phyloP scores from a whole-genome alignment of 1,284 basidiomycete genomes.

The Phylloboletellus chloephorus region DNA sequence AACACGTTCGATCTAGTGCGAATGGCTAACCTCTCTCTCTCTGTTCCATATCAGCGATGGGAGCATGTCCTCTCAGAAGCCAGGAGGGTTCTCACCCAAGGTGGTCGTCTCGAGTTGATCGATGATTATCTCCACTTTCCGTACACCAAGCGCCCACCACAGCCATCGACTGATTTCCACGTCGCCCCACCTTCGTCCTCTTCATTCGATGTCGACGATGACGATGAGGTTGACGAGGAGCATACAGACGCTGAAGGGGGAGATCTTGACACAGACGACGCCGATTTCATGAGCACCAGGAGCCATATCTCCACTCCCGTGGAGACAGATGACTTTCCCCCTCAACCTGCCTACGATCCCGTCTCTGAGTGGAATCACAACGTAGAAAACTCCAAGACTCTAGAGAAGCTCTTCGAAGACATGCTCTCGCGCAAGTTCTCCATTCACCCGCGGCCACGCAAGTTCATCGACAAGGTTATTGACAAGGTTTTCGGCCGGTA shows the following conservation, averaged over 20 bases:
- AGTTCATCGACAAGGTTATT: conserved; percentile 41
- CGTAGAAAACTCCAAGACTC: conserved; percentile 34
- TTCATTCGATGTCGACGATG: conserved; percentile 14
- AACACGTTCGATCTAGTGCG: conserved; percentile 64
- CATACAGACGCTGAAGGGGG: conserved; percentile 4
- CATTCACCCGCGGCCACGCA: conserved; percentile 45
- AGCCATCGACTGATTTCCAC: conserved; percentile 10
- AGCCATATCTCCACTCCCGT: conserved; percentile 26
- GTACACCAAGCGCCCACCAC: conserved; percentile 33
- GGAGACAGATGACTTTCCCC: conserved; percentile 13
- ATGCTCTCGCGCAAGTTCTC: conserved; percentile 48
- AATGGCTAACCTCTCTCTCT: conserved; percentile 59
- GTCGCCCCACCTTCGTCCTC: conserved; percentile 9
- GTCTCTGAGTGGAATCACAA: conserved; percentile 34
- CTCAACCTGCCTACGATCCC: conserved; percentile 19
- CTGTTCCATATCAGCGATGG: conserved; percentile 58
- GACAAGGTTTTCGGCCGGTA: conserved; percentile 46
- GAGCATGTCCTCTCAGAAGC: conserved; percentile 51
- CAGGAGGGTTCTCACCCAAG: conserved; percentile 52
- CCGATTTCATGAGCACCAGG: conserved; percentile 32
- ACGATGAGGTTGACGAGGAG: conserved; percentile 6
- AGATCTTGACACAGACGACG: conserved; percentile 17
- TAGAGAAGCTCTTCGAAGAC: conserved; percentile 48
- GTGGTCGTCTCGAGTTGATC: conserved; percentile 63
- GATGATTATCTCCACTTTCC: conserved; percentile 67